Percentiles rank a stretch among this genome's conserved stretches.
Conservation (phyloP, 139 green algal genomes). For the Tetradesmus lagerheimii region DNA sequence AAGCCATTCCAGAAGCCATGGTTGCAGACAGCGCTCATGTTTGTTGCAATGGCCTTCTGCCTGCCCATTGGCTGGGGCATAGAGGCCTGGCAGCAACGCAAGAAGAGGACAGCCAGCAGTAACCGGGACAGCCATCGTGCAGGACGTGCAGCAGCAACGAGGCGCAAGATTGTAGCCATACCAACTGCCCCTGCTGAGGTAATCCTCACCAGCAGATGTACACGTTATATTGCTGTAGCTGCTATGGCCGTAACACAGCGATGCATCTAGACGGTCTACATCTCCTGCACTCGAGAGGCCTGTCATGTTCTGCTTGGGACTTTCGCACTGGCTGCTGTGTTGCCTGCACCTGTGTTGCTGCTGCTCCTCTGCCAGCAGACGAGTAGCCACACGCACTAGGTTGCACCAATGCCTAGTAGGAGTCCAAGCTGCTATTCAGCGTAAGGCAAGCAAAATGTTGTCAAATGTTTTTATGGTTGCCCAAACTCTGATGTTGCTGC, state of each 20-base stretch:
- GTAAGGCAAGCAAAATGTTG: too few species aligned
- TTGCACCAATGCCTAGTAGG: too few species aligned
- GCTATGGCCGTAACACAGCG: neutral
- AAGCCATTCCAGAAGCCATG: slow-evolving; percentile 59
- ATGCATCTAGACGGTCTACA: too few species aligned
- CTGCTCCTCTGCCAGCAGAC: neutral
- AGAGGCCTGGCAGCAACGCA: neutral
- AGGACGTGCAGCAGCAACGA: neutral
- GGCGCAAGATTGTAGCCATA: neutral
- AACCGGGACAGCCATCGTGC: neutral
- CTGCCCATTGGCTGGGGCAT: slow-evolving; percentile 31
- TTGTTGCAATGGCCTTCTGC: slow-evolving; percentile 45
- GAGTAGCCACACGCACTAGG: too few species aligned
- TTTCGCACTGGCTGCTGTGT: too few species aligned
- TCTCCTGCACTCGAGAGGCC: too few species aligned
- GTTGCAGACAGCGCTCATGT: slow-evolving; percentile 45
- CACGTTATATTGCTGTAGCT: neutral
- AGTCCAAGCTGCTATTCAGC: too few species aligned
- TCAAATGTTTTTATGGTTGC: neutral
- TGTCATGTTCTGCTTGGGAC: too few species aligned
- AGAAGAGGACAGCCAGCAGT: slow-evolving; percentile 25
- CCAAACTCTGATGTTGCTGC: neutral
- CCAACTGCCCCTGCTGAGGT: neutral
- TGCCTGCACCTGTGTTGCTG: too few species aligned
- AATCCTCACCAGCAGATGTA: neutral